Evolutionary conservation across 169 alveolate species (phyloP), one percentile per base, ranked within the genome.

Genomic region (Babesia sp.): DNA sequence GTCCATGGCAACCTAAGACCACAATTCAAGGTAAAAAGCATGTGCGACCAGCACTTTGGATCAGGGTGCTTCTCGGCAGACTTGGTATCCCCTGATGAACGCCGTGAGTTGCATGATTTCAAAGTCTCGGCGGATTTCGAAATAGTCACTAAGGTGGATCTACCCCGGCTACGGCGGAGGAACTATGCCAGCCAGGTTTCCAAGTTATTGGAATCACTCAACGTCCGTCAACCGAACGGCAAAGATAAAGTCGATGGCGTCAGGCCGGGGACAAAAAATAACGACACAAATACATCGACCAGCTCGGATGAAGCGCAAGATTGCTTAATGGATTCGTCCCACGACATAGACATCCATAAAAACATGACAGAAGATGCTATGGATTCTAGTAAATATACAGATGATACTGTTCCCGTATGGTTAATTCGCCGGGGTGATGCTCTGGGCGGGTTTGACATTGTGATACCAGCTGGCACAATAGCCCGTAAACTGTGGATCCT

Each of bases 401-500:
- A 44, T 16, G 36, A 8, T 18, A 24, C 51, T n/a, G 69, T 79
- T 24, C 87, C 87, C 11, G 51, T 79, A 46, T 58, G 77, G 87
- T 33, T 69, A 8, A 63, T 79, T 34, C 59, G 67, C 3, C 71
- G 87, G 53, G 69, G 72, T 22, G 60, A 56, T 28, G 29, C 77
- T 39, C 46, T 71, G 18, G 55, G 51, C 16, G 87, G 87, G 14
- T 39, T 79, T 28, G 87, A 79, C 57, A 26, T 79, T 16, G 44
- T 79, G 18, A 61, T 79, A 36, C 87, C 87, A 1, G 56, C 83
- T 0, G 74, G 74, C 31, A 70, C 82, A 37, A 70, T 66, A 26
- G 54, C 87, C 16, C 64, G 76, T 31, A 54, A 53, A 41, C 75
- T 79, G 11, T 79, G 87, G 87, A 57, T 71, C 16, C 58, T 71